phyloP scores from a whole-genome alignment of 495 filamentous ascomycete species.

The Hyaloscypha finlandica region DNA sequence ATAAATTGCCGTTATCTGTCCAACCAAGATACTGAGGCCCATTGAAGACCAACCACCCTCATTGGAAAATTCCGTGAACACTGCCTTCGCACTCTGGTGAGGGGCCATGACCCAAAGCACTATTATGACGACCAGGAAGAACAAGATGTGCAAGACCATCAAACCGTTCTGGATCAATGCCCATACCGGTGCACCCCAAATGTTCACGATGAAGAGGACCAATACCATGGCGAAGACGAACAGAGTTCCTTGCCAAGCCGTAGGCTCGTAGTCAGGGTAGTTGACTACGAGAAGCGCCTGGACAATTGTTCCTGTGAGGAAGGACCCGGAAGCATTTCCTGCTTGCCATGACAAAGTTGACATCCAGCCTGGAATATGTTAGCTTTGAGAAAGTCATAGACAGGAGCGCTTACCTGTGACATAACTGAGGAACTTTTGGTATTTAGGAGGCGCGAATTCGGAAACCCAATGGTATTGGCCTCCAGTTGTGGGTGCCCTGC shows the following conservation, averaged over 20 bases:
- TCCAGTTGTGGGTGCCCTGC: slow-evolving; percentile 37
- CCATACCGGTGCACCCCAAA: slow-evolving; percentile 39
- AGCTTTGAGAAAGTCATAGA: slow-evolving; percentile 13
- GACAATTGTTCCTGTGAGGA: slow-evolving; percentile 45
- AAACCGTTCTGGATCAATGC: slow-evolving; percentile 45
- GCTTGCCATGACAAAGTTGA: slow-evolving; percentile 43
- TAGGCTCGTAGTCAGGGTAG: slow-evolving; percentile 38
- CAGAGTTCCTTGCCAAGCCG: slow-evolving; percentile 47
- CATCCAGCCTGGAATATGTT: slow-evolving; percentile 39
- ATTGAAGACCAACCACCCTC: slow-evolving; percentile 42
- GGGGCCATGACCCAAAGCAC: slow-evolving; percentile 39
- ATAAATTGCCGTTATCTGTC: slow-evolving; percentile 41
- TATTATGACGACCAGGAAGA: slow-evolving; percentile 51
- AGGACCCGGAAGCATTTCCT: slow-evolving; percentile 39
- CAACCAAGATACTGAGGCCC: slow-evolving; percentile 46
- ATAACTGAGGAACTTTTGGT: slow-evolving; percentile 49
- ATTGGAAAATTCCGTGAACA: slow-evolving; percentile 48
- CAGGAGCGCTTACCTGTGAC: slow-evolving; percentile 34
- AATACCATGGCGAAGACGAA: slow-evolving; percentile 42
- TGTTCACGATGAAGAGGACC: slow-evolving; percentile 41
- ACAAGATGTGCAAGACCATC: slow-evolving; percentile 44
- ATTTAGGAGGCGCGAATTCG: slow-evolving; percentile 45
- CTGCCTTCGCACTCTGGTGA: slow-evolving; percentile 36
- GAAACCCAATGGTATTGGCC: slow-evolving; percentile 52
- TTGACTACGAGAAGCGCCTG: slow-evolving; percentile 44